phyloP scores from a whole-genome alignment of 1,139 yeast genomes.

The Spencermartinsiella ligniputridi region DNA sequence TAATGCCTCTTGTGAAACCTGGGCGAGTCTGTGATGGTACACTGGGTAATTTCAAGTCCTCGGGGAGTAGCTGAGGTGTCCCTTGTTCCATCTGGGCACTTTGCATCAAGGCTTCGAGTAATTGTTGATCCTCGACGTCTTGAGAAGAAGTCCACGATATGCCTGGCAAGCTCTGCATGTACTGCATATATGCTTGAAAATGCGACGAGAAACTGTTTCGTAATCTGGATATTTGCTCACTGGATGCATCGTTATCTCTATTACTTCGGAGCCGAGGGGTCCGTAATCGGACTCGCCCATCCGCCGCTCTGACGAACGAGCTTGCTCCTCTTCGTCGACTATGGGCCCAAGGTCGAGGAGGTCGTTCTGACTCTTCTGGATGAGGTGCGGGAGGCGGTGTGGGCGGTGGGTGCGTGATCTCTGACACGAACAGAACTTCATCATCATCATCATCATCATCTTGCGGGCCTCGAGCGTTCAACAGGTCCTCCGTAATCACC shows the following conservation, averaged over 20 bases:
- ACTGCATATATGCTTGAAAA: background rate
- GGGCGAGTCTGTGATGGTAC: conserved; percentile 16
- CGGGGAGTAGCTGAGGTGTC: conserved; percentile 7
- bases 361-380: conserved; percentile 5
- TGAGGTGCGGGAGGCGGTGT: conserved; percentile 2
- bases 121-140: conserved; percentile 5
- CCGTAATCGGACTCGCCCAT: conserved; percentile 1
- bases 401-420: background rate
- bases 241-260: background rate
- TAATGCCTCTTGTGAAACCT: conserved; percentile 23
- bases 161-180: background rate
- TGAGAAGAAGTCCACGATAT: background rate
- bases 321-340: background rate
- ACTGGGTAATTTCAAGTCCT: conserved; percentile 17
- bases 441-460: background rate
- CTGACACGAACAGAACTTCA: conserved; percentile 6
- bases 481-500: background rate
- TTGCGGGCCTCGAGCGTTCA: background rate
- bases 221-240: background rate
- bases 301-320: background rate
- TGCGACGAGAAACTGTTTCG: background rate
- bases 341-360: background rate
- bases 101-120: conserved; percentile 12
- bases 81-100: conserved; percentile 11
- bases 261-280: background rate